Base-by-base conservation (phyloP, 164 flowering plant species). In the Litsea cubeba region DNA sequence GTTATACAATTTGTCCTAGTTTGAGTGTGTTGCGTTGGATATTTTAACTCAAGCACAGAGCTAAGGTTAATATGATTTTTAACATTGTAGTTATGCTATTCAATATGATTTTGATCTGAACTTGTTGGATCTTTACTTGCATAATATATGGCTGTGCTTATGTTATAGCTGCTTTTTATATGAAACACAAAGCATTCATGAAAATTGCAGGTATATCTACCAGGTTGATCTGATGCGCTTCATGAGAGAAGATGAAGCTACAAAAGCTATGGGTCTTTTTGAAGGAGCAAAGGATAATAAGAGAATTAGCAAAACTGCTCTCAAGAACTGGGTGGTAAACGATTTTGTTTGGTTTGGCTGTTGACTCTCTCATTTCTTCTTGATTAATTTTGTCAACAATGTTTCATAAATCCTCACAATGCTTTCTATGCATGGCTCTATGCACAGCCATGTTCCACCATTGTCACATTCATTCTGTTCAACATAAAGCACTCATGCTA, bases 261-360 rank as follows among this genome's bases (percentile, higher is more conserved):
- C 25, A 54, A 88, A 78, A 80, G 80, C 89, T 58, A 79, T 89
- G 80, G 72, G 69, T 76, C 84, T 79, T 66, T 82, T 89, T 74
- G 90, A 85, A 82, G 90, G 88, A 81, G 79, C 76, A 62, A 40
- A 69, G 50, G 87, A 86, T 60, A 77, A 46, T 28, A 78, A 84
- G 30, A 79, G 79, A 76, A 84, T 89, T 76, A 84, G 85, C 87
- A 87, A 84, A 76, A 32, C 78, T 49, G 70, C 91, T 67, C 82
- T 89, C 11, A 88, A 84, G 72, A 80, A 88, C 69, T 89, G 93
- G 93, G 86, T 88, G 90, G 93, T 89, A 86, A 80, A 58, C 12
- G 23, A 62, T 35, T 68, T 50, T 64, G 62, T 11, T n/a, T 18
- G 20, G 2, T 54, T 54, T 12, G 60, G 2, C 60, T 18, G n/a